A percentile compares a stretch with the other conserved stretches of the same genome.
phyloP scores from a whole-genome alignment of 2,329 filamentous ascomycete genomes.

The Alternaria rosae region DNA sequence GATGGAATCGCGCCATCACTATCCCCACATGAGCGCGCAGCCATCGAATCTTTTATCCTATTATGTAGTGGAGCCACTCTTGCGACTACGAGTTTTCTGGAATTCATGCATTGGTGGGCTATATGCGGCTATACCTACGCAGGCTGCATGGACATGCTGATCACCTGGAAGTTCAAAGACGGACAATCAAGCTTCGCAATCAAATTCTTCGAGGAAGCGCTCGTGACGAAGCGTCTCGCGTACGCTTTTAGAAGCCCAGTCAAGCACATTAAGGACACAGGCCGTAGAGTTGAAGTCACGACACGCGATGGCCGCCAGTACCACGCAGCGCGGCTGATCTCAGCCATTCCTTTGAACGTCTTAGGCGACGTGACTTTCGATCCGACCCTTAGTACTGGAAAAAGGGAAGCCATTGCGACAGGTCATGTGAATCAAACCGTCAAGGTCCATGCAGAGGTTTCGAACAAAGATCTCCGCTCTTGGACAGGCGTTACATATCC shows the following conservation, averaged over 20 bases:
- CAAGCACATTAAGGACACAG: slow-evolving; percentile 40
- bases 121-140: slow-evolving; percentile 31
- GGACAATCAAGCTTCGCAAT: slow-evolving; percentile 58
- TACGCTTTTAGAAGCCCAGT: slow-evolving; percentile 55
- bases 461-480: slow-evolving; percentile 52
- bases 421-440: slow-evolving; percentile 57
- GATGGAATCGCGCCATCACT: slow-evolving; percentile 50
- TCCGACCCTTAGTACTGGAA: slow-evolving; percentile 49
- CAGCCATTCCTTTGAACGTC: slow-evolving; percentile 56
- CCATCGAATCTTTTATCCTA: slow-evolving; percentile 53
- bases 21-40: slow-evolving; percentile 51
- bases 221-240: slow-evolving; percentile 48
- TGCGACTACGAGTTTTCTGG: slow-evolving; percentile 55
- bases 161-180: slow-evolving; percentile 43
- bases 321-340: slow-evolving; percentile 46
- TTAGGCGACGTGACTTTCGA: slow-evolving; percentile 52
- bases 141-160: slow-evolving; percentile 54
- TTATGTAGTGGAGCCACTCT: slow-evolving; percentile 55
- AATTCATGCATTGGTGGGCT: slow-evolving; percentile 58
- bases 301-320: slow-evolving; percentile 42
- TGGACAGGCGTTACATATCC: slow-evolving; percentile 56
- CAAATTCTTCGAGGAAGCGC: slow-evolving; percentile 56
- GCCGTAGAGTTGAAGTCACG: slow-evolving; percentile 43
- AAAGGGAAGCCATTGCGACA: slow-evolving; percentile 46
- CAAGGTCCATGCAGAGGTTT: slow-evolving; percentile 58